Conservation (phyloP, 2,329 filamentous ascomycete genomes). For the Calycina marina region DNA sequence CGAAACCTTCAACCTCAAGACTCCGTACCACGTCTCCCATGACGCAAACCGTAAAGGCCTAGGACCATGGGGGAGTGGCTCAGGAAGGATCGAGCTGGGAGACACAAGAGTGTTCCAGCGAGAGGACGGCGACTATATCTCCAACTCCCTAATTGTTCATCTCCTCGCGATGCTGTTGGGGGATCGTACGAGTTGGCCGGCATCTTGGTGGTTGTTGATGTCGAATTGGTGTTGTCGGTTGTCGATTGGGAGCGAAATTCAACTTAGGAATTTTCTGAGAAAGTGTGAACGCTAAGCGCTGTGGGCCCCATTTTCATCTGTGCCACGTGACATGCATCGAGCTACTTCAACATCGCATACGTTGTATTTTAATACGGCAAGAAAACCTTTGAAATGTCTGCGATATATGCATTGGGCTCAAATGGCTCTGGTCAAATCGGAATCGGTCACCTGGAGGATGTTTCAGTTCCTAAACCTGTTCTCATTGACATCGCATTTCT, state of each 20-base stretch:
- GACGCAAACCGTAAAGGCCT: conserved; percentile 33
- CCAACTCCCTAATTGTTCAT: conserved; percentile 17
- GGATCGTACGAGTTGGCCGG: conserved; percentile 22
- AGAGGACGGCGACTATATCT: conserved; percentile 66
- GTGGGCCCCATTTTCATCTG: too few species aligned
- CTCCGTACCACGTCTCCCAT: conserved; percentile 50
- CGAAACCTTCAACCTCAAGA: conserved; percentile 59
- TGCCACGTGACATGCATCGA: too few species aligned
- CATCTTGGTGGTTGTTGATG: conserved; percentile 37
- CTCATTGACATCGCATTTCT: conserved; percentile 32
- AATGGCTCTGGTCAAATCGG: conserved; percentile 66
- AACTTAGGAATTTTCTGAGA: not conserved
- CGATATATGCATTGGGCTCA: conserved; percentile 56
- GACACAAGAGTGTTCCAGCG: conserved; percentile 38
- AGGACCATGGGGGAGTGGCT: conserved; percentile 40
- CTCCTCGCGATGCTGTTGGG: conserved; percentile 11
- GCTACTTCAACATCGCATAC: not conserved
- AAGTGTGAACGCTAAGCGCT: not conserved
- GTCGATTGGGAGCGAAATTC: conserved; percentile 7
- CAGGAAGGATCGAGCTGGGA: conserved; percentile 68
- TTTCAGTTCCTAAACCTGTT: conserved; percentile 48
- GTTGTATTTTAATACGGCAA: too few species aligned
- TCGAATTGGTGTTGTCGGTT: conserved; percentile 18
- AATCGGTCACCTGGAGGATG: conserved; percentile 55
- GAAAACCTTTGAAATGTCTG: conserved; percentile 28